A percentile compares a stretch with the other conserved stretches of the same genome.
Evolutionary conservation across 116 monocot genomes (phyloP).

Genomic region (Trichopus zeylanicus): DNA sequence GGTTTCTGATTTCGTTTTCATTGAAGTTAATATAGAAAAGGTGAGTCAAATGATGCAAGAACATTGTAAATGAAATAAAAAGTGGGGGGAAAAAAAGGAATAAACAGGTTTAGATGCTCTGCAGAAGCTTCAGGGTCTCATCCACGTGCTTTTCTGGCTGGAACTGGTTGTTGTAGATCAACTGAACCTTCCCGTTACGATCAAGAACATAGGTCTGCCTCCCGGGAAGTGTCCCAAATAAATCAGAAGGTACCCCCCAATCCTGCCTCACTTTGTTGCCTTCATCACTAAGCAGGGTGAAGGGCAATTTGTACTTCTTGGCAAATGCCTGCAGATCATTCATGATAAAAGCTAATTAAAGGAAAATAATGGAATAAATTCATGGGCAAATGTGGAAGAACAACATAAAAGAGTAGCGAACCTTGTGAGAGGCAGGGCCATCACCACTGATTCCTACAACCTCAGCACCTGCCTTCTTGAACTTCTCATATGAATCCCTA

Average conservation of each 20-base stretch:
- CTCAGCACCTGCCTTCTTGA: constrained; percentile 95
- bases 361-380: too few species aligned
- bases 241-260: constrained; percentile 78
- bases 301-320: constrained; percentile 66
- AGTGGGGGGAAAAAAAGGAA: too few species aligned
- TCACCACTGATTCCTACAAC: constrained; percentile 92
- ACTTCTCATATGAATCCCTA: constrained; percentile 96
- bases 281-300: constrained; percentile 78
- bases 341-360: too few species aligned
- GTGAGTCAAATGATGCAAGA: too few species aligned
- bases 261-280: constrained; percentile 75
- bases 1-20: too few species aligned
- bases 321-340: constrained; percentile 52
- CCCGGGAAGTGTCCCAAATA: constrained; percentile 70
- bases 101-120: constrained; percentile 33
- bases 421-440: constrained; percentile 88
- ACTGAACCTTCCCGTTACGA: constrained; percentile 65
- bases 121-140: constrained; percentile 87
- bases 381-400: too few species aligned
- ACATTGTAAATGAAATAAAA: too few species aligned
- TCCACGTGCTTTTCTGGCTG: constrained; percentile 96
- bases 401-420: too few species aligned
- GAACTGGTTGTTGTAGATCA: constrained; percentile 96
- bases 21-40: too few species aligned
- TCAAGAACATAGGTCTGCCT: constrained; percentile 82